phyloP scores from a whole-genome alignment of 495 filamentous ascomycete genomes.

The Terfezia boudieri region DNA sequence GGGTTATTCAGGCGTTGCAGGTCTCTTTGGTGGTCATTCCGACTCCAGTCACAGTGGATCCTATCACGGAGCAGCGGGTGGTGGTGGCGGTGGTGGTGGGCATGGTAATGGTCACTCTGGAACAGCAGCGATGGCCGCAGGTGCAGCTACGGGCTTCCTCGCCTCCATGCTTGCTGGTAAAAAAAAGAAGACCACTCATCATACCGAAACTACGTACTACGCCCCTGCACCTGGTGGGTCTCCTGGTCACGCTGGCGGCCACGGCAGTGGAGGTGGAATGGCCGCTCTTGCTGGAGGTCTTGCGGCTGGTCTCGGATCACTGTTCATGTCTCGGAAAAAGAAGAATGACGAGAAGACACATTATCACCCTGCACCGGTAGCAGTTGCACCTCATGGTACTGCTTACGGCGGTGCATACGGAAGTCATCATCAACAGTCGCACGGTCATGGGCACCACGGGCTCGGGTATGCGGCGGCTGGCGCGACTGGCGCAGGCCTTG shows the following conservation, averaged over 20 bases:
- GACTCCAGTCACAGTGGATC: neutral
- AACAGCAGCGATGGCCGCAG: neutral
- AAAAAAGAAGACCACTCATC: neutral
- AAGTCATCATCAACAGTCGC: neutral
- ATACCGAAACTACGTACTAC: neutral
- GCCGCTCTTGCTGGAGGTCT: neutral
- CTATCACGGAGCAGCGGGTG: neutral
- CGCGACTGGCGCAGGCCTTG: neutral
- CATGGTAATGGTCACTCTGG: neutral
- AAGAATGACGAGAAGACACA: neutral
- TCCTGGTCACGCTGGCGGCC: neutral
- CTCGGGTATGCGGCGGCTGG: neutral
- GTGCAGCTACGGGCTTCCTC: neutral
- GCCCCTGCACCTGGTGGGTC: neutral
- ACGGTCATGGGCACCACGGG: neutral
- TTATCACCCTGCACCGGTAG: neutral
- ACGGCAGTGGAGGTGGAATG: neutral
- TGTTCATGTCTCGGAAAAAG: neutral
- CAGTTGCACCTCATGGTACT: neutral
- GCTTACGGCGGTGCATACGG: neutral
- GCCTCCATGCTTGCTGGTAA: neutral
- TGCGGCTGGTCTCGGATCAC: neutral
- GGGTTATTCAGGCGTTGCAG: conserved; percentile 13
- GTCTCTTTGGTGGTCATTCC: neutral
- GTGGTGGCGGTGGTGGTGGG: neutral